Base-by-base conservation (phyloP, 2,329 filamentous ascomycete genomes). In the Xylaria sp. region DNA sequence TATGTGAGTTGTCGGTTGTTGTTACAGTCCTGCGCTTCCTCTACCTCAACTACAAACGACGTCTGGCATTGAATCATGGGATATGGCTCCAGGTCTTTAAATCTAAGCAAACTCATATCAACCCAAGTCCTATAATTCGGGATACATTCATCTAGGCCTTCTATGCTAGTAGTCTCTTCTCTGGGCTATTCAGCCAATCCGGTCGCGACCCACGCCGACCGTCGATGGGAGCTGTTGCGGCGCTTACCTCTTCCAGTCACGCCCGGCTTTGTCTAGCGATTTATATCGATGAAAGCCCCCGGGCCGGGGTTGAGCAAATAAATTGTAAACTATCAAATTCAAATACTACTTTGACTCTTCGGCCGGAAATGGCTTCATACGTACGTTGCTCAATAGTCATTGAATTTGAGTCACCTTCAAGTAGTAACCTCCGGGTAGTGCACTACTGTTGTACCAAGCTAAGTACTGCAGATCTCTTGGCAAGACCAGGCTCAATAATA, bases 211-310 rank as follows among this genome's bases (percentile, higher is more conserved):
- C 28, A 20, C 48, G 33, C 59, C 46, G 46, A 25, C 31, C n/a
- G 31, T 9, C 31, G 7, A 10, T 33, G 18, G 13, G 31, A 18
- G 31, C 28, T 62, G 15, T n/a, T 25, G 31, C 59, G 59, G 59
- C 39, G 31, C 59, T 62, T 62, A 52, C 59, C n/a, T 23, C 28
- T 52, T 62, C 41, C 13, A 31, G 59, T 52, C 20, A 62, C 39
- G 5, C 7, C 59, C 59, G 59, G 10, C 31, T 13, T 25, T 51
- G 31, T 15, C 31, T 48, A 33, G 41, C 18, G 9, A 20, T 12
- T 31, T n/a, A 9, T 49, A 9, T 36, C 23, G 28, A 36, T 36
- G 25, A 49, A 58, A 58, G 39, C 6, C 3, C 15, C 3, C 39
- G 1, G 10, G 39, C 56, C 7, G 13, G 56, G 9, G 33, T 20